Evolutionary conservation across 306 rosid genomes (phyloP).

Genomic region (Vachellia collinsii): DNA sequence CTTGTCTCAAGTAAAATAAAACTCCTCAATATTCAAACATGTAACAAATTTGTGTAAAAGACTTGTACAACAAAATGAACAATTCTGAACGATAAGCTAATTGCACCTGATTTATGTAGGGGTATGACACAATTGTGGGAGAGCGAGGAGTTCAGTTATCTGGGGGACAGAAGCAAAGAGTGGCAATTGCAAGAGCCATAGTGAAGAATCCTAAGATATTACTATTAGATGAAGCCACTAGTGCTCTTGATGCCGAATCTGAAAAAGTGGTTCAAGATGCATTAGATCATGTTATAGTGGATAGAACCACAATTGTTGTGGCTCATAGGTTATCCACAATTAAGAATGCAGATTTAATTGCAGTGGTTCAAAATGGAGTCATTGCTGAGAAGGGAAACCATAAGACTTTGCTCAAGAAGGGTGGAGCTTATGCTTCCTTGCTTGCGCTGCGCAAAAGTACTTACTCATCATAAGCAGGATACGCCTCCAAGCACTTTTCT

Average conservation of each 20-base stretch:
- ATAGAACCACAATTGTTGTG: constrained; percentile 65
- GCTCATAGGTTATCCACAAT: constrained; percentile 72
- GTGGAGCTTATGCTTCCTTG: constrained; percentile 52
- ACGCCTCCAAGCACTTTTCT: not conserved
- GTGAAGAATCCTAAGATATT: constrained; percentile 63
- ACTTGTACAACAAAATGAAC: no score
- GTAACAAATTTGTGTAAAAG: not conserved
- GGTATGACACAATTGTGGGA: constrained; percentile 64
- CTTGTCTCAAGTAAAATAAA: constrained; percentile 60
- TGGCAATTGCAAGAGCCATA: constrained; percentile 74
- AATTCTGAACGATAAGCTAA: no score
- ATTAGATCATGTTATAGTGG: constrained; percentile 55
- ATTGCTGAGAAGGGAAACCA: constrained; percentile 61
- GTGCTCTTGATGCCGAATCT: constrained; percentile 87
- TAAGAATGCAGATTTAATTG: constrained; percentile 63
- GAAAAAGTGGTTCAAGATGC: constrained; percentile 79
- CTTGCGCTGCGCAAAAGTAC: constrained; percentile 45
- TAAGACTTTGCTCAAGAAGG: constrained; percentile 41
- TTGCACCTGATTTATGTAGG: constrained; percentile 40
- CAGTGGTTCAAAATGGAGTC: constrained; percentile 64
- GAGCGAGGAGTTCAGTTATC: constrained; percentile 66
- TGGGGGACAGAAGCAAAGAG: constrained; percentile 72
- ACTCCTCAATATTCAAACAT: not conserved
- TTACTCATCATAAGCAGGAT: constrained; percentile 32
- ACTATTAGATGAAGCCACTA: constrained; percentile 72